Evolutionary conservation across 176 grass and related monocot species (phyloP), one percentile per base, ranked within the genome.

Genomic region (Eleusine coracana): DNA sequence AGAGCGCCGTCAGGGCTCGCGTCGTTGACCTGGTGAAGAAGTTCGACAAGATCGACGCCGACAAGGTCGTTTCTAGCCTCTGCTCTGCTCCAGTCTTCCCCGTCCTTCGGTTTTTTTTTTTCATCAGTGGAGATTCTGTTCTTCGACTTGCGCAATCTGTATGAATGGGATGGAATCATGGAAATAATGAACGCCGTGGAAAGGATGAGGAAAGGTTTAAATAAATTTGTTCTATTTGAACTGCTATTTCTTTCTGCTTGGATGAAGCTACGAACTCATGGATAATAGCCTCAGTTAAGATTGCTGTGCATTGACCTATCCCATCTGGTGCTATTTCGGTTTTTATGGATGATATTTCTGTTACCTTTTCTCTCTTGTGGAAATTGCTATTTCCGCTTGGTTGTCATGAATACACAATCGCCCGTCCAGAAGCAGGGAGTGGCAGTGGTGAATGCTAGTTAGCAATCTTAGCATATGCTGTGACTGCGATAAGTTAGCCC

Each of bases 1-100:
- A 80, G 65, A 34, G 5, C 40, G 61, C 66, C 64, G 21, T 92
- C 71, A 89, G 28, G n/a, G 63, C 65, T 49, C 80, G 84, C 34
- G 84, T 92, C 65, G 59, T 92, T 3, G 71, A 87, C 15, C 78
- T 92, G 48, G 91, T 89, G 48, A 92, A 84, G 91, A 92, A 92
- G 68, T 92, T 80, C 37, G 87, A 87, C 51, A 89, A 83, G 80
- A 87, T 92, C 73, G 87, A 89, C 44, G 80, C 80, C 45, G 82
- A 74, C 16, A 92, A 92, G 87, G 87, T 92, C 62, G 44, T 1
- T 40, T 84, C 46, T 79, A 49, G 48, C 5, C 44, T 48, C 8
- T 59, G 45, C 62, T 41, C 9, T 64, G 10, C 27, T 41, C 17
- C 11, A 13, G 25, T 48, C 55, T 62, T 8, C 14, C 6, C 27